A percentile compares a stretch with the other conserved stretches of the same genome.
Conservation (phyloP, 192 early-diverging fungal species). For the Glomus cerebriforme region DNA sequence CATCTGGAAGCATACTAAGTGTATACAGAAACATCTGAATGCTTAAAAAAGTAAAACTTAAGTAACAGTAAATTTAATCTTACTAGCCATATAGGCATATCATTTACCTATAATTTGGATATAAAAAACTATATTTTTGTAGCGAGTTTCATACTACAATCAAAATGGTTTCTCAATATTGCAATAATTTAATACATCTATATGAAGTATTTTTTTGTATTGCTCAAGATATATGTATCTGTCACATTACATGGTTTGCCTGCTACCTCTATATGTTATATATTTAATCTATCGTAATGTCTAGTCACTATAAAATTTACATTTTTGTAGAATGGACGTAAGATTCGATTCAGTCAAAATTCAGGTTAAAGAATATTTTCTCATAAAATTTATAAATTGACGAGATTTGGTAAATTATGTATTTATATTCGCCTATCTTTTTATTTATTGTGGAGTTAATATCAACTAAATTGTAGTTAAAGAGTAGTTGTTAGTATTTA, state of each 20-base stretch:
- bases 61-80: slow-evolving; percentile 21
- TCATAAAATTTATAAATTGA: slow-evolving; percentile 27
- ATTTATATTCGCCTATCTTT: slow-evolving; percentile 21
- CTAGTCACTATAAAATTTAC: slow-evolving; percentile 5
- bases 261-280: too few relatives aligned
- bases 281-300: too few relatives aligned
- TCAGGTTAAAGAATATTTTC: neutral
- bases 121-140: too few relatives aligned
- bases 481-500: slow-evolving; percentile 9
- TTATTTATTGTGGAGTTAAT: neutral
- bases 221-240: too few relatives aligned
- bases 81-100: slow-evolving; percentile 9
- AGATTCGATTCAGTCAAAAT: slow-evolving; percentile 15
- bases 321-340: neutral
- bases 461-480: slow-evolving; percentile 3
- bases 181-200: too few relatives aligned
- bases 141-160: too few relatives aligned
- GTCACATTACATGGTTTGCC: too few relatives aligned
- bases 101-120: too few relatives aligned
- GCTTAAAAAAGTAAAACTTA: slow-evolving; percentile 24
- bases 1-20: slow-evolving; percentile 31
- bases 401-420: slow-evolving; percentile 1
- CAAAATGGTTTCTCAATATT: too few relatives aligned
- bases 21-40: slow-evolving; percentile 26
- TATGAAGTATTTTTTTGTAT: too few relatives aligned